Evolutionary conservation across 169 alveolate genomes (phyloP).

Genomic region (Plasmodium yoelii): DNA sequence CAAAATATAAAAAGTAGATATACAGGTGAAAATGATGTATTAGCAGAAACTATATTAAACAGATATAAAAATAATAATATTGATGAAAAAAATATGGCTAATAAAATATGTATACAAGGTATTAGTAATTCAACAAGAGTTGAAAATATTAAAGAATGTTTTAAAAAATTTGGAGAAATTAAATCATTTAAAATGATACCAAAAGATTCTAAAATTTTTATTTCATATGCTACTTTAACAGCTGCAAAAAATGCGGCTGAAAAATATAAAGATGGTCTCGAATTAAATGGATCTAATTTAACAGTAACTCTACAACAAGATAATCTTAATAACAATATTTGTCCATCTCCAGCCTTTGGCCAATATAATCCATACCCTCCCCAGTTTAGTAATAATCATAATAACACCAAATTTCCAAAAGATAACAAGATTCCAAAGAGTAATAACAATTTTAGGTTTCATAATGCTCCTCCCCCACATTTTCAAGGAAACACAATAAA

Average conservation of each 20-base stretch:
- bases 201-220: slow-evolving; percentile 63
- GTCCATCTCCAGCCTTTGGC: not conserved
- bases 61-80: slow-evolving; percentile 42
- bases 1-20: slow-evolving; percentile 83
- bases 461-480: slow-evolving; percentile 1
- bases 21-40: slow-evolving; percentile 84
- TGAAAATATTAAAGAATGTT: slow-evolving; percentile 61
- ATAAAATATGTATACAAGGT: slow-evolving; percentile 67
- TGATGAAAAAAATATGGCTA: slow-evolving; percentile 18
- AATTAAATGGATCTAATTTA: slow-evolving; percentile 56
- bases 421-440: not conserved
- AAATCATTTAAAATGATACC: slow-evolving; percentile 74
- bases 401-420: not conserved
- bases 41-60: slow-evolving; percentile 79
- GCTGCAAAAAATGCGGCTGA: slow-evolving; percentile 70
- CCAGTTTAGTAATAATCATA: not conserved
- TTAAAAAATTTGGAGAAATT: slow-evolving; percentile 68
- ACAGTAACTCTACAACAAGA: slow-evolving; percentile 27
- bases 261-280: slow-evolving; percentile 59
- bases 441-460: not conserved
- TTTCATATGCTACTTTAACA: slow-evolving; percentile 23
- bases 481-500: slow-evolving; percentile 5
- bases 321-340: not conserved
- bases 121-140: slow-evolving; percentile 46
- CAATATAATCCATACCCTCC: not conserved